Base-by-base conservation (phyloP, 305 asterid genomes). In the Fraxinus platypoda region DNA sequence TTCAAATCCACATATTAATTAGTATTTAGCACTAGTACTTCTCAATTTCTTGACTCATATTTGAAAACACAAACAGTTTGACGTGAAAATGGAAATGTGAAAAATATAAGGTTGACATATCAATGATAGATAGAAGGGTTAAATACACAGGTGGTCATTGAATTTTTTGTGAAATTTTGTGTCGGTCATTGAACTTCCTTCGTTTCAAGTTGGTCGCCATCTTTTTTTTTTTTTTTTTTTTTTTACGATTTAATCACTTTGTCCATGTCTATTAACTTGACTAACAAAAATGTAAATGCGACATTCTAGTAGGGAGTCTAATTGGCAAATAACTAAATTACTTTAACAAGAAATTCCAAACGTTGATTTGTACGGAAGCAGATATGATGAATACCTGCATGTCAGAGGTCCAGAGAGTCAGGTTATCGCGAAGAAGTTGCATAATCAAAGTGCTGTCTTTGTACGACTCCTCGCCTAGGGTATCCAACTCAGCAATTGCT, bases 361-460 rank as follows among this genome's bases (percentile, higher is more conserved):
- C 31, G 2, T 25, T 64, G 34, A 0, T 23, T 21, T 7, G n/a
- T 25, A 6, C 0, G 15, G 34, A 19, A 37, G 52, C 21, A 25
- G 6, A 82, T 23, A 19, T 38, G n/a, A 17, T 78, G 37, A 33
- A 35, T 86, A 91, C 95, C 93, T 91, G 95, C 95, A 90, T 90
- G 76, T 92, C 96, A 8, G 96, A 92, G 12, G 96, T 92, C 96
- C 96, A 92, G 2, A 92, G 84, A 77, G 95, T 92, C 81, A 92
- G 95, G 79, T 92, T 92, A 84, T 92, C 95, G 9, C 95, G 92
- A 49, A 90, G 93, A 87, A 92, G 95, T 83, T 92, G 95, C 95
- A 92, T 92, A 83, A 92, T 92, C 88, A 92, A 85, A 75, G 95
- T 92, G 91, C 94, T 92, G 80, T 92, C 95, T 79, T 92, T 92